Percentiles rank a stretch among this genome's conserved stretches.
phyloP scores from a whole-genome alignment of 768 basidiomycete genomes.

The Aureoboletus auriporus region DNA sequence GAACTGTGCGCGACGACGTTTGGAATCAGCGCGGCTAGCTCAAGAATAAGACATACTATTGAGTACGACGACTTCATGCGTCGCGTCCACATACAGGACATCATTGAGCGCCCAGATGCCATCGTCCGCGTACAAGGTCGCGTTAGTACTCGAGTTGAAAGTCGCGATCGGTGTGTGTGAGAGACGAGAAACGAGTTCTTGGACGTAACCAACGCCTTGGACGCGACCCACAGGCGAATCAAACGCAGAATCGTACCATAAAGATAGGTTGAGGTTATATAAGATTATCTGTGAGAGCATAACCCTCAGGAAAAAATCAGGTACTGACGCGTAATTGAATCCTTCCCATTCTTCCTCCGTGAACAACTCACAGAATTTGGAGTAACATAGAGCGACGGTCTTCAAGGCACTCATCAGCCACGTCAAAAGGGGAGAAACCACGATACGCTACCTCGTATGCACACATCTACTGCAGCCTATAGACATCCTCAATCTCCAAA shows the following conservation, averaged over 20 bases:
- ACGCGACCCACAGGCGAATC: slow-evolving; percentile 77
- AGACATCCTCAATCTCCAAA: slow-evolving; percentile 65
- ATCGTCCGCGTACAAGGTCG: slow-evolving; percentile 67
- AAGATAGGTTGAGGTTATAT: slow-evolving; percentile 16
- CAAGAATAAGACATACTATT: slow-evolving; percentile 50
- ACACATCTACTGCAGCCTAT: slow-evolving; percentile 77
- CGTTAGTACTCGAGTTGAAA: slow-evolving; percentile 82
- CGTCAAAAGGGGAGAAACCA: background rate
- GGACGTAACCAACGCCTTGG: slow-evolving; percentile 75
- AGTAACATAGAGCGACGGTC: slow-evolving; percentile 91
- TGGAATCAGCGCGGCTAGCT: background rate
- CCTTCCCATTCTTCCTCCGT: slow-evolving; percentile 92
- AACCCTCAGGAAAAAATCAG: background rate
- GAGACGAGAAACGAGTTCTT: slow-evolving; percentile 80
- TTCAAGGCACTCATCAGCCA: slow-evolving; percentile 23
- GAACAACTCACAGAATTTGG: slow-evolving; percentile 87
- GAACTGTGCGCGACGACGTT: slow-evolving; percentile 38
- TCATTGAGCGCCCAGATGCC: slow-evolving; percentile 73
- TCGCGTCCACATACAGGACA: slow-evolving; percentile 81
- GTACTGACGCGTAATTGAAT: slow-evolving; percentile 75
- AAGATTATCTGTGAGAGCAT: background rate
- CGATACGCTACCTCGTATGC: slow-evolving; percentile 63
- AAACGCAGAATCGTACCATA: slow-evolving; percentile 66
- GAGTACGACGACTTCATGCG: slow-evolving; percentile 87
- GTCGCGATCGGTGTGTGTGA: slow-evolving; percentile 67